Percentiles rank a stretch among this genome's conserved stretches.
Evolutionary conservation across 805 yeast species (phyloP).

Genomic region (Nakazawaea anatomiae): DNA sequence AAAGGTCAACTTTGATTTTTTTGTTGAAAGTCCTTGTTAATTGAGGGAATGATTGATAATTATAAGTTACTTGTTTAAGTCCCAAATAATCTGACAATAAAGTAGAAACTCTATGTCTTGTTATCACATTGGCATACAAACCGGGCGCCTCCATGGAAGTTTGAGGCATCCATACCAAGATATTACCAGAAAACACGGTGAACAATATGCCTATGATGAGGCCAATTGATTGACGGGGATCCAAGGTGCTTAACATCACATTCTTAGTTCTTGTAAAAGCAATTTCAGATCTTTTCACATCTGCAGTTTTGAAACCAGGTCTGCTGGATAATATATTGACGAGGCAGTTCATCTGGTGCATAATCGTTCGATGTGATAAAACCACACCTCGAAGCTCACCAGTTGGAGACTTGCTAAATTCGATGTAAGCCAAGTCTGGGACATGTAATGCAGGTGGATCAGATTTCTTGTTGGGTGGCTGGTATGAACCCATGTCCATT

Average conservation of each 20-base stretch:
- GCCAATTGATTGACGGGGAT: slow-evolving; percentile 78
- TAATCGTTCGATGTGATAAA: slow-evolving; percentile 79
- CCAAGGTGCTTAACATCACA: slow-evolving; percentile 58
- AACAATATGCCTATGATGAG: slow-evolving; percentile 74
- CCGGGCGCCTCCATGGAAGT: slow-evolving; percentile 75
- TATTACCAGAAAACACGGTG: slow-evolving; percentile 80
- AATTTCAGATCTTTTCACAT: slow-evolving; percentile 47
- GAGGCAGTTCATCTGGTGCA: slow-evolving; percentile 81
- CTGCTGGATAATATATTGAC: slow-evolving; percentile 62
- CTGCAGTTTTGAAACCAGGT: slow-evolving; percentile 34
- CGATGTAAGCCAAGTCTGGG: slow-evolving; percentile 89
- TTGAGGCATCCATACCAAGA: slow-evolving; percentile 68
- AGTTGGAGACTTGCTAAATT: slow-evolving; percentile 81
- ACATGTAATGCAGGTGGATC: slow-evolving; percentile 63
- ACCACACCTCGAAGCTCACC: slow-evolving; percentile 94
- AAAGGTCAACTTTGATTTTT: slow-evolving; percentile 67
- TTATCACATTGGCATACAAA: slow-evolving; percentile 73
- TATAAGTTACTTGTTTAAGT: slow-evolving; percentile 83
- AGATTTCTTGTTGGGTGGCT: slow-evolving; percentile 47
- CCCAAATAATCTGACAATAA: slow-evolving; percentile 83
- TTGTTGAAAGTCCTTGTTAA: slow-evolving; percentile 76
- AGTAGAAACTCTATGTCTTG: slow-evolving; percentile 65
- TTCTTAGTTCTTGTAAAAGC: slow-evolving; percentile 41
- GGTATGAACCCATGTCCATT: slow-evolving; percentile 75
- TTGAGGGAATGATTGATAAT: slow-evolving; percentile 86